phyloP scores from a whole-genome alignment of 257 asterid species.

The Fraxinus excelsior region DNA sequence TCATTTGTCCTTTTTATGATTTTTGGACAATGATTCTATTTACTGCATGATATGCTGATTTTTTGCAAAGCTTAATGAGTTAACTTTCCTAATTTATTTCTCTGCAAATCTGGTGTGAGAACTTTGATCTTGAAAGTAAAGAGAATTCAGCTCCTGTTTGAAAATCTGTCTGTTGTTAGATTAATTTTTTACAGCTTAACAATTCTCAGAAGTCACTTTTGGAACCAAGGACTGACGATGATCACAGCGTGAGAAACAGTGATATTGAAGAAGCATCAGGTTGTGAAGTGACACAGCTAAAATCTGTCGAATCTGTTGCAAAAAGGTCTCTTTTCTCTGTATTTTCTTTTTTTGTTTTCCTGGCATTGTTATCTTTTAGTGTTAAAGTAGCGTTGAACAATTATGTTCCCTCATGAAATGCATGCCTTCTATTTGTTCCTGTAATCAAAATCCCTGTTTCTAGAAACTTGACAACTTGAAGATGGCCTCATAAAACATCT shows the following conservation, averaged over 20 bases:
- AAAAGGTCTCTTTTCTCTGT: constrained; percentile 38
- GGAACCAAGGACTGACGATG: constrained; percentile 34
- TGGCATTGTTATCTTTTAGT: constrained; percentile 5
- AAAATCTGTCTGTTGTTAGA: constrained; percentile 14
- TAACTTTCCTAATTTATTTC: too few species aligned
- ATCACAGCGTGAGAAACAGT: constrained; percentile 29
- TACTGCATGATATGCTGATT: too few species aligned
- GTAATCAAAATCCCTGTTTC: neutral
- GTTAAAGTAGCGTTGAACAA: neutral
- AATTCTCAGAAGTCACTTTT: constrained; percentile 27
- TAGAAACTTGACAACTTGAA: neutral
- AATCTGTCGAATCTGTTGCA: constrained; percentile 31
- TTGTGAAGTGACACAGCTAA: constrained; percentile 32
- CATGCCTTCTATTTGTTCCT: neutral
- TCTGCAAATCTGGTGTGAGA: too few species aligned
- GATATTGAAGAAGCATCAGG: constrained; percentile 39
- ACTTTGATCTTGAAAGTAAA: too few species aligned
- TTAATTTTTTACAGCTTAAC: constrained; percentile 30
- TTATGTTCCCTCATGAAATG: neutral
- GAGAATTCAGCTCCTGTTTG: neutral
- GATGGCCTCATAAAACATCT: neutral
- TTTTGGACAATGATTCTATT: too few species aligned
- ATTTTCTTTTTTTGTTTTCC: constrained; percentile 9
- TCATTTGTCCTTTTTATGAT: too few species aligned
- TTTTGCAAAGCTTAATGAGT: too few species aligned